Evolutionary conservation across 2,329 filamentous ascomycete species (phyloP), one percentile per base, ranked within the genome.

Genomic region (Thelonectria blattea): DNA sequence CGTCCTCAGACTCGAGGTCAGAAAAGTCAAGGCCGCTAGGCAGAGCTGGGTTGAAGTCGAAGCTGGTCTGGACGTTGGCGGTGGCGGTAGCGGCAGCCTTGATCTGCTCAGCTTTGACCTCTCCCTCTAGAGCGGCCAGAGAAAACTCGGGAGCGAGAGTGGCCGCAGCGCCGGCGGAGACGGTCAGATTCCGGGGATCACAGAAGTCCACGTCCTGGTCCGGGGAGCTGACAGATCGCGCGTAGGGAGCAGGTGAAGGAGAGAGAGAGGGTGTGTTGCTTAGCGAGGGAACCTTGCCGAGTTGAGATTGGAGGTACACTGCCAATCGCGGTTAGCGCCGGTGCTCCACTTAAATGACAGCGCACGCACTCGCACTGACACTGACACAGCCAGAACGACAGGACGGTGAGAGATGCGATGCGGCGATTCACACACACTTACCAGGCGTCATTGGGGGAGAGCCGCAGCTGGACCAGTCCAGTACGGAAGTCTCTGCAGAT

Each of bases 401-500:
- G 27, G 10, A 34, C 10, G 14, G 32, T 34, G 32, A 14, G 32
- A 34, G 32, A 20, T 20, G 18, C 27, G 50, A 24, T 12, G 46
- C 30, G 10, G 14, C 6, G 5, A 41, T 45, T 61, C 22, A 86
- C n/a, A n/a, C n/a, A n/a, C n/a, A n/a, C 92, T 81, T 89, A 96
- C 92, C 88, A 85, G 93, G 93, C 71, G 92, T 96, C 85, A 96
- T 87, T 22, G 92, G 92, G 52, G 93, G 93, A 32, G 93, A 96
- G 60, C 86, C 85, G 61, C 88, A 89, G 74, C 85, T 88, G 58
- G 89, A 83, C 90, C 92, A 96, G 70, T 94, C 91, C 65, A 90
- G 82, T 65, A 91, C 86, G 57, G 94, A 83, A 64, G 88, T 88
- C 78, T 95, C 91, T 18, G 86, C 85, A 69, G 88, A 84, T 20